A percentile compares a stretch with the other conserved stretches of the same genome.
These are phyloP conservation scores for Geotrichum carabidarum DNA, from an alignment of 1,139 yeast genomes.

Conservation along the genomic window DNA sequence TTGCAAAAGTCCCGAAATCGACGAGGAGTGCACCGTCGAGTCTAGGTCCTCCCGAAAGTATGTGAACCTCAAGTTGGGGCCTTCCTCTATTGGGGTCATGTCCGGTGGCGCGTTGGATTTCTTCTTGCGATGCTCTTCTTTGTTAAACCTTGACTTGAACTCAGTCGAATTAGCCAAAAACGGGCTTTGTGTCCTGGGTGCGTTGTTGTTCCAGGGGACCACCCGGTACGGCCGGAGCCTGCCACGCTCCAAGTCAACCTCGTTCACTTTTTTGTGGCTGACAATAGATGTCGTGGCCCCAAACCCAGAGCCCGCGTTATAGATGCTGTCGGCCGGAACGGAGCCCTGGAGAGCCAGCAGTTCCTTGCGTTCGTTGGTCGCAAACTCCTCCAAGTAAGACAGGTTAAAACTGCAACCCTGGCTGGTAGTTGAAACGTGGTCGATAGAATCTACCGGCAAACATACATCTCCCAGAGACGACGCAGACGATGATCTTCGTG, in stretches of 20 bases:
- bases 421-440: conserved; percentile 38
- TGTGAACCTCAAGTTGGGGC: conserved; percentile 52
- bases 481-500: conserved; percentile 66
- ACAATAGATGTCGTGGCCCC: conserved; percentile 29
- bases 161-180: too few relatives aligned
- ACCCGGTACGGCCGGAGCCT: conserved; percentile 17
- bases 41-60: conserved; percentile 88
- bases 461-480: conserved; percentile 83
- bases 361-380: conserved; percentile 57
- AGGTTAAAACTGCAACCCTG: conserved; percentile 64
- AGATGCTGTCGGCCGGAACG: conserved; percentile 31
- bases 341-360: conserved; percentile 42
- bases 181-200: not conserved
- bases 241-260: conserved; percentile 20
- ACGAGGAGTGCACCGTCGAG: conserved; percentile 87
- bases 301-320: conserved; percentile 18
- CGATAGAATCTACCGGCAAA: conserved; percentile 51
- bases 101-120: not conserved
- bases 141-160: not conserved
- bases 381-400: conserved; percentile 65
- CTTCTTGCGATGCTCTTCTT: not conserved
- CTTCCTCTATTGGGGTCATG: not conserved
- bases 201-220: conserved; percentile 9
- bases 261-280: conserved; percentile 23
- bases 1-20: conserved; percentile 72